Evolutionary conservation across 2,329 filamentous ascomycete genomes (phyloP).

Genomic region (Colletotrichum cordylinicola): DNA sequence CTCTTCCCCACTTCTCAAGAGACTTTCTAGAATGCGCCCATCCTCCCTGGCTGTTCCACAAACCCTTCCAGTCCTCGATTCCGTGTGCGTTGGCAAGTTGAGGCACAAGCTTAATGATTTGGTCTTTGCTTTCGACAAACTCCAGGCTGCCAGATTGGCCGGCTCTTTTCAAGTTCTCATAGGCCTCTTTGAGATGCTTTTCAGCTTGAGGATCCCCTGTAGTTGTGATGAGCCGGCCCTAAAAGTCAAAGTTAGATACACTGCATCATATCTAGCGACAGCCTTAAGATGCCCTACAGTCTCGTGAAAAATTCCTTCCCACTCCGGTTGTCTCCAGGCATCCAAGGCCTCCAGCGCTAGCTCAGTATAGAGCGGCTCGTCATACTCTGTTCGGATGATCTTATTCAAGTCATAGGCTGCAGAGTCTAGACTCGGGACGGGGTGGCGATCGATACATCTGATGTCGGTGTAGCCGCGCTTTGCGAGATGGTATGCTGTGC

Average conservation of each 20-base stretch:
- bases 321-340: slow-evolving; percentile 16
- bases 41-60: slow-evolving; percentile 18
- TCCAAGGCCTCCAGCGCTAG: slow-evolving; percentile 7
- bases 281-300: slow-evolving; percentile 2
- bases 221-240: slow-evolving; percentile 20
- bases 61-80: slow-evolving; percentile 12
- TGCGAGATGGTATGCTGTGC: slow-evolving; percentile 11
- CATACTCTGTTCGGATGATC: slow-evolving; percentile 16
- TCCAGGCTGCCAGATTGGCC: not conserved
- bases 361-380: slow-evolving; percentile 12
- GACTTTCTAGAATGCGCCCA: slow-evolving; percentile 5
- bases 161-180: slow-evolving; percentile 9
- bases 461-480: slow-evolving; percentile 24
- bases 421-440: slow-evolving; percentile 16
- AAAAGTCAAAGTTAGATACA: too few species aligned
- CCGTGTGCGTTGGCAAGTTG: slow-evolving; percentile 5
- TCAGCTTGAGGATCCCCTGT: slow-evolving; percentile 2
- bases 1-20: not conserved
- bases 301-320: slow-evolving; percentile 20
- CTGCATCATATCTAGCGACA: not conserved
- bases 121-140: slow-evolving; percentile 2
- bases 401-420: slow-evolving; percentile 23
- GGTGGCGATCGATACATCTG: slow-evolving; percentile 19
- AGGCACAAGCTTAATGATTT: slow-evolving; percentile 7
- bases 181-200: slow-evolving; percentile 17